phyloP scores from a whole-genome alignment of 2,329 filamentous ascomycete genomes.

The Basipetospora sp. region DNA sequence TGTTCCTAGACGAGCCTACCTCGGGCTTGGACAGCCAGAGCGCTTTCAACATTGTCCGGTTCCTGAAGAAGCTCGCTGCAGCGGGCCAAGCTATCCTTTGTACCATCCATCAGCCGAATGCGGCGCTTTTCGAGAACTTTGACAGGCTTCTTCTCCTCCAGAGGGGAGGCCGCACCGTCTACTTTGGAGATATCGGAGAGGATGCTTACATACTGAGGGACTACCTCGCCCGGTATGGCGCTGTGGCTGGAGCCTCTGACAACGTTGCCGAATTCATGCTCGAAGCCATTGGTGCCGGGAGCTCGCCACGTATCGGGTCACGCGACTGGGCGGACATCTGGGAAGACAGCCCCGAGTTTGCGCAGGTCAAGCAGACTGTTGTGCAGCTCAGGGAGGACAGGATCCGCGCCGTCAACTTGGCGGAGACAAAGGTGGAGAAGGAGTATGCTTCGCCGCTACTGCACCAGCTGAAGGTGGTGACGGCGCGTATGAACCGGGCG shows the following conservation, averaged over 20 bases:
- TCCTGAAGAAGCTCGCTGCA: conserved; percentile 53
- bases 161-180: conserved; percentile 65
- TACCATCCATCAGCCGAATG: conserved; percentile 83
- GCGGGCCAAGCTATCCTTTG: conserved; percentile 79
- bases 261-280: conserved; percentile 70
- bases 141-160: conserved; percentile 68
- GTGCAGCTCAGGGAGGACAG: conserved; percentile 49
- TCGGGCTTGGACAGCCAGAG: conserved; percentile 57
- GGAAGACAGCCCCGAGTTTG: conserved; percentile 57
- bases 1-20: conserved; percentile 69
- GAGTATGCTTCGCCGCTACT: conserved; percentile 70
- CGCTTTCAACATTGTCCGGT: conserved; percentile 55
- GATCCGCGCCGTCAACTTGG: conserved; percentile 20
- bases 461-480: conserved; percentile 67
- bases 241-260: conserved; percentile 38
- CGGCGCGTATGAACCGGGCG: conserved; percentile 56
- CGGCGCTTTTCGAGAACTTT: conserved; percentile 75
- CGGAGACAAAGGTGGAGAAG: conserved; percentile 43
- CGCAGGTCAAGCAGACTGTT: conserved; percentile 51
- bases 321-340: conserved; percentile 72
- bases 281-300: conserved; percentile 66
- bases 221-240: conserved; percentile 46
- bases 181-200: conserved; percentile 71
- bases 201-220: conserved; percentile 58
- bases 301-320: conserved; percentile 54